phyloP scores from a whole-genome alignment of 2,329 filamentous ascomycete species.

The Trichoderma hamatum region DNA sequence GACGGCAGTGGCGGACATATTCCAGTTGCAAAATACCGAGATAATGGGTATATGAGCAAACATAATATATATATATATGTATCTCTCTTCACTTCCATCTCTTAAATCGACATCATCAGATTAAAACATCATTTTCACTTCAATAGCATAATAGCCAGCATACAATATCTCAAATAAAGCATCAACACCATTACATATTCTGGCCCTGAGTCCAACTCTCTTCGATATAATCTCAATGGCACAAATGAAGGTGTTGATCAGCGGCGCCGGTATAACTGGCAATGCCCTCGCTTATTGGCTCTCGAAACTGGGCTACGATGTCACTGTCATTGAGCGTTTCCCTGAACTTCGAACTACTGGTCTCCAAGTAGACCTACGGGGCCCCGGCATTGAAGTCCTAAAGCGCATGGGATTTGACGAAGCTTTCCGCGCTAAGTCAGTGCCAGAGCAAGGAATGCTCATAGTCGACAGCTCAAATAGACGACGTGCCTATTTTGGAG shows the following conservation, averaged over 20 bases:
- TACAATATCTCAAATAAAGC: not conserved
- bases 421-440: constrained; percentile 45
- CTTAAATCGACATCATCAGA: not conserved
- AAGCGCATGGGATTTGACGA: constrained; percentile 43
- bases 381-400: constrained; percentile 46
- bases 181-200: not conserved
- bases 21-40: constrained; percentile 3
- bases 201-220: constrained; percentile 25
- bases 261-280: constrained; percentile 41
- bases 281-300: constrained; percentile 40
- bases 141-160: not conserved
- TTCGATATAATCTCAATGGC: constrained; percentile 25
- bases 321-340: constrained; percentile 47
- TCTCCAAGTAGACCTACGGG: constrained; percentile 52
- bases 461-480: constrained; percentile 48
- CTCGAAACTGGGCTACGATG: constrained; percentile 34
- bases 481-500: constrained; percentile 43
- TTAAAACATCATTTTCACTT: not conserved
- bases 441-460: constrained; percentile 50
- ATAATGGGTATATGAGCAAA: too few relatives aligned
- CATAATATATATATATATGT: not conserved
- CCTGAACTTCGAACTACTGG: constrained; percentile 39
- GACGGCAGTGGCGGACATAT: constrained; percentile 1
- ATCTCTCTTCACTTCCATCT: not conserved
- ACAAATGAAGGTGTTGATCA: constrained; percentile 15